Conservation (phyloP, 495 filamentous ascomycete genomes). For the Cryomyces antarcticus region DNA sequence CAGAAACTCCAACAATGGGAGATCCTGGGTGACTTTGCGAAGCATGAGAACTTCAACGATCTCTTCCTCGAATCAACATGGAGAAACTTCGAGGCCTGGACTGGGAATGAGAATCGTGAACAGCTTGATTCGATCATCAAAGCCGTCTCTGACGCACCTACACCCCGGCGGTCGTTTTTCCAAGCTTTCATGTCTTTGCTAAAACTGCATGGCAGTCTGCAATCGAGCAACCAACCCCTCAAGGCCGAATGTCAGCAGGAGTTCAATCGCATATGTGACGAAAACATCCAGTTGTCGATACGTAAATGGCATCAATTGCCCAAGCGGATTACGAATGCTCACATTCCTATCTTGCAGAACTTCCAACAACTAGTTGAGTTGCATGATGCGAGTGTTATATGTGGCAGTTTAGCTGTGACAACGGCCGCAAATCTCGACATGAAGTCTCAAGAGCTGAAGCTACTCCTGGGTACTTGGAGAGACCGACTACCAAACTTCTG, state of each 20-base stretch:
- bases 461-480: constrained; percentile 85
- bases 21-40: constrained; percentile 88
- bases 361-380: constrained; percentile 98
- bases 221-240: constrained; percentile 7
- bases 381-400: constrained; percentile 93
- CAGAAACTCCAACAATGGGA: constrained; percentile 99
- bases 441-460: constrained; percentile 88
- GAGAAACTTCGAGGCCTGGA: constrained; percentile 87
- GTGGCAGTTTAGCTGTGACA: constrained; percentile 66
- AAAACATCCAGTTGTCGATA: constrained; percentile 89
- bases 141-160: constrained; percentile 90
- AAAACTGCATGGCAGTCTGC: constrained; percentile 45
- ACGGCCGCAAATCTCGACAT: constrained; percentile 70
- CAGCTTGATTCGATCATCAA: constrained; percentile 80
- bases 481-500: constrained; percentile 92
- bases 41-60: constrained; percentile 96
- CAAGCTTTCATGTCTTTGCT: constrained; percentile 92
- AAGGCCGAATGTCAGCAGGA: constrained; percentile 65
- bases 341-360: constrained; percentile 86
- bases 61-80: constrained; percentile 88
- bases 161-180: constrained; percentile 83
- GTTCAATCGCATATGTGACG: constrained; percentile 78
- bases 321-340: constrained; percentile 78
- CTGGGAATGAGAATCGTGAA: constrained; percentile 62
- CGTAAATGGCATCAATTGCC: constrained; percentile 97